Evolutionary conservation across 768 basidiomycete species (phyloP).

Genomic region (Pleurotus tuber-regium): DNA sequence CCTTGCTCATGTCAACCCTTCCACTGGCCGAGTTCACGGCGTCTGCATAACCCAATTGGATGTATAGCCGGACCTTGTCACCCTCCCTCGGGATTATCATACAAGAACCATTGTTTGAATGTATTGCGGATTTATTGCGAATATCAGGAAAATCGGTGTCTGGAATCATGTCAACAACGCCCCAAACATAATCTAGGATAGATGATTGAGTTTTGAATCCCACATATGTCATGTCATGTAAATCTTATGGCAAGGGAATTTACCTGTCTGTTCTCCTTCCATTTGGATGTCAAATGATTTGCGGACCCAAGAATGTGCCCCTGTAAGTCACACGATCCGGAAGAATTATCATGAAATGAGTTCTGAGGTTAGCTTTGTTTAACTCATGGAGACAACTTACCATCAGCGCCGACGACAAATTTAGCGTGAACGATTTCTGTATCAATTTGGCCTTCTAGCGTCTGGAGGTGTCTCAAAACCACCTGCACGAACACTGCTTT

Average conservation of each 20-base stretch:
- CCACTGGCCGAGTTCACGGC: conserved; percentile 42
- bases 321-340: conserved; percentile 28
- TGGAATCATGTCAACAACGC: conserved; percentile 70
- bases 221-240: not conserved
- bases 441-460: conserved; percentile 28
- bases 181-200: conserved; percentile 67
- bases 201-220: not conserved
- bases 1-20: conserved; percentile 50
- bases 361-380: no score
- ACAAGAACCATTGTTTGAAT: conserved; percentile 65
- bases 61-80: conserved; percentile 67
- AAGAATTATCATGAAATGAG: not conserved
- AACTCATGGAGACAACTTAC: conserved; percentile 29
- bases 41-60: conserved; percentile 57
- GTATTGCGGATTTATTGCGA: conserved; percentile 61
- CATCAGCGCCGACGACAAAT: conserved; percentile 77
- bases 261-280: conserved; percentile 69
- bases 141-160: conserved; percentile 81
- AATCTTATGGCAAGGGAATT: not conserved
- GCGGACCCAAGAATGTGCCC: conserved; percentile 84
- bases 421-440: conserved; percentile 65
- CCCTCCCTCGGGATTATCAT: conserved; percentile 76
- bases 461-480: conserved; percentile 39
- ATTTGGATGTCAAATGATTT: conserved; percentile 62
- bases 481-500: conserved; percentile 30